Percentiles rank a stretch among this genome's conserved stretches.
Evolutionary conservation across 176 grass and related monocot species (phyloP).

Genomic region (Chrysopogon serrulatus): DNA sequence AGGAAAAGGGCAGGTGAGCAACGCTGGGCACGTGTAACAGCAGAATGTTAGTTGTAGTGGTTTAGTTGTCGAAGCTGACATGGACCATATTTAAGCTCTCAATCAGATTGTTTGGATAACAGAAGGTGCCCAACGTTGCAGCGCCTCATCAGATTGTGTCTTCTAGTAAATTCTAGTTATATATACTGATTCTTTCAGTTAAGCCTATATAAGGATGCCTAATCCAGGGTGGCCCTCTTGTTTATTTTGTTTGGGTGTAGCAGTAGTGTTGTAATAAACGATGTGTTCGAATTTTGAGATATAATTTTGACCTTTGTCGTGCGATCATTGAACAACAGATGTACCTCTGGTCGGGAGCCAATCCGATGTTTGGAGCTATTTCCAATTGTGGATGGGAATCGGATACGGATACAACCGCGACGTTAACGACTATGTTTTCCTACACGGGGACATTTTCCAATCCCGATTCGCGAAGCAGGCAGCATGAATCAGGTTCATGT

Average conservation of each 20-base stretch:
- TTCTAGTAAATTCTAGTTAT: slow-evolving; percentile 12
- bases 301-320: neutral
- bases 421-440: neutral
- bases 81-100: neutral
- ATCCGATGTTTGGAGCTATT: neutral
- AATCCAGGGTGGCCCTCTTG: neutral
- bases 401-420: neutral
- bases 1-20: slow-evolving; percentile 13
- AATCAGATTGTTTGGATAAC: neutral
- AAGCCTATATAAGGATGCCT: slow-evolving; percentile 7
- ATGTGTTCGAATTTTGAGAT: neutral
- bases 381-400: neutral
- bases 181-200: slow-evolving; percentile 16
- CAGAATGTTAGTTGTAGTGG: neutral
- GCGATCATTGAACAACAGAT: neutral
- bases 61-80: neutral
- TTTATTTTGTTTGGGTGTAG: slow-evolving; percentile 20
- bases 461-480: neutral
- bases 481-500: neutral
- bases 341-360: neutral
- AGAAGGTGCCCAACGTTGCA: neutral
- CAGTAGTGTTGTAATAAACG: slow-evolving; percentile 17
- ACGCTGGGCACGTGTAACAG: neutral
- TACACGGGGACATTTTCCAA: no score
- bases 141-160: slow-evolving; percentile 21